Conservation (phyloP, 352 stramenopile genomes). For the Globisporangium acanthophoron region DNA sequence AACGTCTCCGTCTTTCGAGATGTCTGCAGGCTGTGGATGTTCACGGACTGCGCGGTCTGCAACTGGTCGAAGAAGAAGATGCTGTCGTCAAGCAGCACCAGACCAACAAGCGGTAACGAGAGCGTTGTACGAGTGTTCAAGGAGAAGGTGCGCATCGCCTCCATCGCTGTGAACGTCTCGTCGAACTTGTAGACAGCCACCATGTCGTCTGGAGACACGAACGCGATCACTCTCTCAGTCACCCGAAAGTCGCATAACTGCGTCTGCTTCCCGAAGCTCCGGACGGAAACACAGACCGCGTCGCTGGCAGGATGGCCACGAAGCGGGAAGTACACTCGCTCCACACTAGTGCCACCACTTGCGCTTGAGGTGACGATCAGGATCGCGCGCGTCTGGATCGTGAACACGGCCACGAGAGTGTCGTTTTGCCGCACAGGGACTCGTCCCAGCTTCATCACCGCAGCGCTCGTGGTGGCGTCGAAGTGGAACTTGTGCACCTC, state of each 20-base stretch:
- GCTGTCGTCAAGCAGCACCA: slow-evolving; percentile 12
- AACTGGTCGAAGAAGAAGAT: slow-evolving; percentile 30
- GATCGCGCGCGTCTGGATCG: slow-evolving; percentile 7
- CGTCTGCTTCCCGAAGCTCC: slow-evolving; percentile 4
- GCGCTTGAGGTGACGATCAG: slow-evolving; percentile 5
- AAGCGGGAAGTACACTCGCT: slow-evolving; percentile 9
- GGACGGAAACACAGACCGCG: neutral
- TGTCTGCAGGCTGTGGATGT: slow-evolving; percentile 38
- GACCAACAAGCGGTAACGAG: slow-evolving; percentile 3
- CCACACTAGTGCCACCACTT: neutral
- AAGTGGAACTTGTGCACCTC: slow-evolving; percentile 10
- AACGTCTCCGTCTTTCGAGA: slow-evolving; percentile 20
- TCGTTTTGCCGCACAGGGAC: neutral
- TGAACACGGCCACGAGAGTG: slow-evolving; percentile 6
- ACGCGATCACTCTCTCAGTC: slow-evolving; percentile 8
- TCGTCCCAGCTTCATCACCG: slow-evolving; percentile 4
- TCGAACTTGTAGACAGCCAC: slow-evolving; percentile 16
- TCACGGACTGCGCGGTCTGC: slow-evolving; percentile 33
- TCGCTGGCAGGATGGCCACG: neutral
- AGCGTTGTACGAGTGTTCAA: slow-evolving; percentile 16
- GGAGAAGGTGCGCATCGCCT: slow-evolving; percentile 7
- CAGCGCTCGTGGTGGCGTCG: neutral
- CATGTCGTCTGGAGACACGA: slow-evolving; percentile 1
- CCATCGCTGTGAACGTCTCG: slow-evolving; percentile 13
- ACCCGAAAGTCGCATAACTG: slow-evolving; percentile 3